Base-by-base conservation (phyloP, 352 stramenopile species). In the Phytophthora brassicae region DNA sequence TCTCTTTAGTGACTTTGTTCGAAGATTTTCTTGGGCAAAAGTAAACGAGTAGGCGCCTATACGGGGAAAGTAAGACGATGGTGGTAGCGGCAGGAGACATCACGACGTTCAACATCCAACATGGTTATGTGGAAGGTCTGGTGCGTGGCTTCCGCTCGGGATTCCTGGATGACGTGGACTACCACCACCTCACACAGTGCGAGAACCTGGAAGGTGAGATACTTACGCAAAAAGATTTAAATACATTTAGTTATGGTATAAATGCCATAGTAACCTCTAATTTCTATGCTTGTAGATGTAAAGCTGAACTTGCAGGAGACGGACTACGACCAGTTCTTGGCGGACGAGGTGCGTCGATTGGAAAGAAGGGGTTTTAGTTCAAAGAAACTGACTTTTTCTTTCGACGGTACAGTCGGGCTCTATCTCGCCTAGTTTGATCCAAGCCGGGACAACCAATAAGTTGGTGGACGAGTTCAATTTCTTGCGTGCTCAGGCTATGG, bases 291-390 rank as follows among this genome's bases (percentile, higher is more conserved):
- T 44, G 41, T 48, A 93, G 86, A 94, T 77, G 82, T 95, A 60
- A 95, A 93, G 70, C 75, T 94, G 26, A 99, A 99, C 68, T 74
- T 99, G 16, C 97, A 98, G 59, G 97, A 99, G 74, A 99, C 95
- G 13, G 97, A 99, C 81, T 99, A 99, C 67, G 88, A 95, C 53
- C 90, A 98, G 73, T 98, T 98, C 52, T 70, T 99, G 46, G 84
- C 89, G 11, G 94, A 99, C 72, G 94, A 98, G 75, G 85, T 92
- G 52, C 47, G 56, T 63, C 11, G 13, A 16, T 4, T 13, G 20
- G 6, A 24, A 17, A 17, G 24, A 8, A 44, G 38, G 17, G 38
- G 19, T 8, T 31, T 31, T 31, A 31, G 26, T 31, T 24, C 19
- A 24, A 13, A 20, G 41, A 14, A 26, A 53, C 47, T 68, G 59